Conservation (phyloP, 345 rosid species). For the Lenwebbia sp. region DNA sequence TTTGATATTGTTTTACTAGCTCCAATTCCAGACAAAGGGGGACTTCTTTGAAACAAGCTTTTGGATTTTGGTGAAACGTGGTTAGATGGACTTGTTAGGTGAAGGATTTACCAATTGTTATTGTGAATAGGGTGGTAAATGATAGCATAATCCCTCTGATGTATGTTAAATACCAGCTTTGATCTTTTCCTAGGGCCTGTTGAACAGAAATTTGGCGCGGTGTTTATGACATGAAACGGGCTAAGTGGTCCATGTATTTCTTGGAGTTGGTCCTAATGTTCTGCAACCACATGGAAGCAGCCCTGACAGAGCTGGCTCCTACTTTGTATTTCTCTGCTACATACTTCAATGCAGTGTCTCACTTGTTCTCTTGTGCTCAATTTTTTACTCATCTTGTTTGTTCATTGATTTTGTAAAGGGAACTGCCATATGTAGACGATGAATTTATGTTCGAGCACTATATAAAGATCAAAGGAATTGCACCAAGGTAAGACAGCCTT, state of each 20-base stretch:
- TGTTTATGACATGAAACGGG: not conserved
- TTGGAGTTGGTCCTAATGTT: not conserved
- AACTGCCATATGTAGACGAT: not conserved
- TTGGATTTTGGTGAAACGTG: not conserved
- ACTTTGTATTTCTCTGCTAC: not conserved
- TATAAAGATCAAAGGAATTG: not conserved
- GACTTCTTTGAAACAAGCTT: not conserved
- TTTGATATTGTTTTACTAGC: not conserved
- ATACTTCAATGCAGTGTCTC: not conserved
- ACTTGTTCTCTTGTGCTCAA: not conserved
- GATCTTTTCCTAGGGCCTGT: not conserved
- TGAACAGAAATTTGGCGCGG: not conserved
- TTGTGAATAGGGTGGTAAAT: not conserved
- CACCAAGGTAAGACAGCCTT: not conserved
- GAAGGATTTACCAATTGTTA: not conserved
- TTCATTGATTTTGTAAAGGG: not conserved
- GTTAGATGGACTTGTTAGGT: not conserved
- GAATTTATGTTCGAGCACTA: not conserved
- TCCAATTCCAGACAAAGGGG: not conserved
- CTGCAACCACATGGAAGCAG: not conserved
- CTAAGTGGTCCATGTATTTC: not conserved
- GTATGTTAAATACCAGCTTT: not conserved
- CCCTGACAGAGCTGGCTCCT: not conserved
- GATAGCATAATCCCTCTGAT: not conserved
- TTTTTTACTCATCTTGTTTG: conserved; percentile 1